Percentiles rank a stretch among this genome's conserved stretches.
Evolutionary conservation across 1,284 basidiomycete genomes (phyloP).

Genomic region (Ceratobasidium sp.): DNA sequence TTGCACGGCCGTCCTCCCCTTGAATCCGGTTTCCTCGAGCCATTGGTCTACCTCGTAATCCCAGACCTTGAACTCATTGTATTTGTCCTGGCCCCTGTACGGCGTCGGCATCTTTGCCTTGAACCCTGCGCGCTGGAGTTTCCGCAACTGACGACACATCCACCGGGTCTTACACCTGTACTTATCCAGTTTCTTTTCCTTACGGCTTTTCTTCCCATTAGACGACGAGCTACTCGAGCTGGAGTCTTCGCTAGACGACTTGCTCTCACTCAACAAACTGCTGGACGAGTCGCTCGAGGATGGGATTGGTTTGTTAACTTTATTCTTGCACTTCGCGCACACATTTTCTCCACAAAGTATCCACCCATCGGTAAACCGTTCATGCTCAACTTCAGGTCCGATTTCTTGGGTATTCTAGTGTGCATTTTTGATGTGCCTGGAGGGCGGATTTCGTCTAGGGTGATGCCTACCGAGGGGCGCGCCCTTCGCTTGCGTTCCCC

Average conservation of each 20-base stretch:
- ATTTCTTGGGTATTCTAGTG: not conserved
- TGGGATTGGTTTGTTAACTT: too few relatives aligned
- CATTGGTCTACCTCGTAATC: conserved; percentile 17
- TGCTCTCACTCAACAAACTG: too few relatives aligned
- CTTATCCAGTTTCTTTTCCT: too few relatives aligned
- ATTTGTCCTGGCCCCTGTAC: conserved; percentile 14
- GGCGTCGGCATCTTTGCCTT: not conserved
- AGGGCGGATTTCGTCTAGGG: not conserved
- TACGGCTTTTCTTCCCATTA: too few relatives aligned
- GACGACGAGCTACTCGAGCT: too few relatives aligned
- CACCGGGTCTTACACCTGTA: too few relatives aligned
- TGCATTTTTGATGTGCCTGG: not conserved
- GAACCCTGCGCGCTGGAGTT: too few relatives aligned
- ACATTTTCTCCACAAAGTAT: conserved; percentile 1
- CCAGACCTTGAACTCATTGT: conserved; percentile 11
- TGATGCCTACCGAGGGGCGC: not conserved
- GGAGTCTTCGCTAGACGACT: too few relatives aligned
- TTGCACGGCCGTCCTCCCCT: not conserved
- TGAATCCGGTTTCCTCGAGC: conserved; percentile 9
- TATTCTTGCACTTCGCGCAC: not conserved
- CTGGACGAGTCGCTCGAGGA: too few relatives aligned
- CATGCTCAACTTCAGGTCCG: not conserved
- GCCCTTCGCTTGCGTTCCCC: not conserved
- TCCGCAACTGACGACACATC: not conserved
- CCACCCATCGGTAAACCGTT: not conserved